phyloP scores from a whole-genome alignment of 495 filamentous ascomycete species.

The Filosporella fistucella region DNA sequence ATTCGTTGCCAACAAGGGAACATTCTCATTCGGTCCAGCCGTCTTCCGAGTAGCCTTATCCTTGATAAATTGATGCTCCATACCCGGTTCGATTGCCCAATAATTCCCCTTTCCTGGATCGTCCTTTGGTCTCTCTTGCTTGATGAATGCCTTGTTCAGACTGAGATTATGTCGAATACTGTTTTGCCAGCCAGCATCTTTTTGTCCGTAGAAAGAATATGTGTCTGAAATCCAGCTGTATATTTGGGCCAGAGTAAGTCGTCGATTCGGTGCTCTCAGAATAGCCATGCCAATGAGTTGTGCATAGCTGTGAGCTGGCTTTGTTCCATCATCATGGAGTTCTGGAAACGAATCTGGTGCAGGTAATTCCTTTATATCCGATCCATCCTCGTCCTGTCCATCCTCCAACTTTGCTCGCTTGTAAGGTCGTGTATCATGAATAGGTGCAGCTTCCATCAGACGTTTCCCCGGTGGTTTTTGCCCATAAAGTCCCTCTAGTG shows the following conservation, averaged over 20 bases:
- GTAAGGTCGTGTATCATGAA: slow-evolving; percentile 59
- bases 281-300: slow-evolving; percentile 98
- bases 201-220: slow-evolving; percentile 78
- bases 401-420: slow-evolving; percentile 59
- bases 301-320: slow-evolving; percentile 90
- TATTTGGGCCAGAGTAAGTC: slow-evolving; percentile 90
- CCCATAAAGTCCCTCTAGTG: slow-evolving; percentile 45
- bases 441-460: slow-evolving; percentile 68
- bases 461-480: slow-evolving; percentile 61
- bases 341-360: slow-evolving; percentile 71
- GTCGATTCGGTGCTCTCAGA: slow-evolving; percentile 74
- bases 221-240: slow-evolving; percentile 99
- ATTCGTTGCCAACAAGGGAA: slow-evolving; percentile 11
- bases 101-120: slow-evolving; percentile 99
- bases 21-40: slow-evolving; percentile 19
- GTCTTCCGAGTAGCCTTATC: slow-evolving; percentile 60
- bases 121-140: slow-evolving; percentile 93
- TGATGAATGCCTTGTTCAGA: slow-evolving; percentile 94
- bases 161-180: slow-evolving; percentile 99
- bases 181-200: slow-evolving; percentile 93
- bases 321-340: slow-evolving; percentile 81
- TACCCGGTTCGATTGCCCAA: slow-evolving; percentile 87
- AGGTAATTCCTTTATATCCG: slow-evolving; percentile 55
- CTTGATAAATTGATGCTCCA: slow-evolving; percentile 83
- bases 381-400: slow-evolving; percentile 25